Base-by-base conservation (phyloP, 768 basidiomycete genomes). In the Lentinula detonsa region DNA sequence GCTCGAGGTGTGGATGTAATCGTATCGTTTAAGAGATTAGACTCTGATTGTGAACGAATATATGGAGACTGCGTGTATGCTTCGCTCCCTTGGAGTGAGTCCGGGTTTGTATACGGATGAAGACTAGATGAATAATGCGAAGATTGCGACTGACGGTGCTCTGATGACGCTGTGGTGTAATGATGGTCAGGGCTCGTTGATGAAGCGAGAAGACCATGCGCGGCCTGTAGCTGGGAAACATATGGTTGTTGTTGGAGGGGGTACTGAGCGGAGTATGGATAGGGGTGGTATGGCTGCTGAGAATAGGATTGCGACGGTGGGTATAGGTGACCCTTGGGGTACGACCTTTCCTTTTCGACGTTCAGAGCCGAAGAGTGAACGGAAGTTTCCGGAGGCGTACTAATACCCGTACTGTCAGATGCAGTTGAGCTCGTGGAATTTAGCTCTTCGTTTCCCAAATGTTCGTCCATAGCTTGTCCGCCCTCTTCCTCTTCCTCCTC, bases 401-500 rank as follows among this genome's bases (percentile, higher is more conserved):
- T 57, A 33, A 52, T 59, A 55, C 31, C 64, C 33, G 57, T 59
- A 50, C 61, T 62, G 13, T 64, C 61, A 23, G 63, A 59, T 18
- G 54, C 37, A 18, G 52, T 35, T 8, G 45, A 55, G 28, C 58
- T 45, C 28, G 15, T n/a, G 28, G 35, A 33, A 11, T 39, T 42
- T 16, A 35, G 21, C 57, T 54, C 33, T 18, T 5, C 35, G 34
- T 21, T 54, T 18, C 66, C 63, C 21, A 39, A 43, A 18, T 43
- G 21, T 35, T 46, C 61, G 15, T 51, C 55, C 21, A 34, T 10
- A 37, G 50, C 8, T n/a, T 42, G 6, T 28, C 28, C 28, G 16
- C 28, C 33, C 55, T 55, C 31, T 13, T 37, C 55, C 46, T 40
- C 11, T 49, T 64, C 60, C 57, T 64, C 63, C 48, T 69, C 66